A percentile compares a stretch with the other conserved stretches of the same genome.
These are phyloP conservation scores for Clonostachys byssicola DNA, from an alignment of 2,329 filamentous ascomycete genomes.

Conservation along the genomic window DNA sequence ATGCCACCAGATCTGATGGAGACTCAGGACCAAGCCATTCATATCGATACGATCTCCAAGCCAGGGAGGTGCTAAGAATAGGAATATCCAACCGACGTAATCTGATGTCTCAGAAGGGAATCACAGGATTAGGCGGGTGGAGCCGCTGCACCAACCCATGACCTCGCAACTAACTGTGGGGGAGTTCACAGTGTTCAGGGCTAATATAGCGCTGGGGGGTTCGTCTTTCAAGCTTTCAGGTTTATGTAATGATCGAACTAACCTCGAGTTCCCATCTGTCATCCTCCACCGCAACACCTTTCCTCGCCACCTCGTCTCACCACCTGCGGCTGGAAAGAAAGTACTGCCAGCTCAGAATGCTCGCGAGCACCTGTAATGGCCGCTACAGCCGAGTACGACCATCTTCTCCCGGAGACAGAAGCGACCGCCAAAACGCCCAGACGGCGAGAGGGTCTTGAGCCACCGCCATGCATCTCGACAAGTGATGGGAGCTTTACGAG, in stretches of 20 bases:
- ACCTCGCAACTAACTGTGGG: background rate
- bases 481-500: background rate
- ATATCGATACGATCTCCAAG: too few species aligned
- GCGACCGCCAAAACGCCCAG: background rate
- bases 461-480: background rate
- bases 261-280: background rate
- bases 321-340: background rate
- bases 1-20: too few species aligned
- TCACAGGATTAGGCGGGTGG: too few species aligned
- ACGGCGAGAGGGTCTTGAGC: background rate
- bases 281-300: background rate
- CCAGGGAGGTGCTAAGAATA: too few species aligned
- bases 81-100: too few species aligned
- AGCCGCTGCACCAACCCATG: background rate
- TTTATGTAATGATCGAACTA: background rate
- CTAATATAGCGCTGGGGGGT: too few species aligned
- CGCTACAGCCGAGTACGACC: constrained; percentile 1
- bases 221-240: background rate
- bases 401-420: background rate
- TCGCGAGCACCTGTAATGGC: constrained; percentile 2
- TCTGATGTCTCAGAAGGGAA: too few species aligned
- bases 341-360: constrained; percentile 2
- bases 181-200: too few species aligned
- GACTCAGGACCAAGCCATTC: too few species aligned
- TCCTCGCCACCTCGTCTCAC: background rate